Percentiles rank a stretch among this genome's conserved stretches.
Evolutionary conservation across 352 stramenopile genomes (phyloP).

Genomic region (Globisporangium uncinulatum): DNA sequence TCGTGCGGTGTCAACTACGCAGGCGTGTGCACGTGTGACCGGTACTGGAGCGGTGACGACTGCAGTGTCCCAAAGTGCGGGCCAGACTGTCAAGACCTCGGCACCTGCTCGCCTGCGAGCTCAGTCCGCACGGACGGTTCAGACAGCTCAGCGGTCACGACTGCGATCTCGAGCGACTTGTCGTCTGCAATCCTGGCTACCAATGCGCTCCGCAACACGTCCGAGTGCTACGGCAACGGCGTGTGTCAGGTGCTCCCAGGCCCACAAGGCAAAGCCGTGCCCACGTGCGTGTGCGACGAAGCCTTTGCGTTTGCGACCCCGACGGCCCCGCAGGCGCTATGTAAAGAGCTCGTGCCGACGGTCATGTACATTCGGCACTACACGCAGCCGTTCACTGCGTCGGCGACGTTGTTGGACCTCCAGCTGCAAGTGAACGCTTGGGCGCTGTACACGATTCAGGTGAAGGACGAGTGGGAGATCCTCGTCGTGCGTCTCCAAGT

Average conservation of each 20-base stretch:
- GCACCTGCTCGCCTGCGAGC: conserved; percentile 23
- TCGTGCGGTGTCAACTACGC: conserved; percentile 51
- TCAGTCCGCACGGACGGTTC: neutral
- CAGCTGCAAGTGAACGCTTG: conserved; percentile 41
- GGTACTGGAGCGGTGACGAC: conserved; percentile 70
- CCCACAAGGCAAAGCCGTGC: conserved; percentile 16
- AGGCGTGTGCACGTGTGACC: conserved; percentile 65
- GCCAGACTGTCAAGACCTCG: conserved; percentile 61
- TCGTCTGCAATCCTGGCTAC: conserved; percentile 12
- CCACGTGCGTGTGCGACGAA: conserved; percentile 58
- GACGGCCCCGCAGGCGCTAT: conserved; percentile 40
- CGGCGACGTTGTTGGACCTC: conserved; percentile 30
- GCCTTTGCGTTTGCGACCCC: conserved; percentile 50
- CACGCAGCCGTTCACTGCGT: conserved; percentile 32
- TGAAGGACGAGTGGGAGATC: conserved; percentile 57
- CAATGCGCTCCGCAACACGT: conserved; percentile 42
- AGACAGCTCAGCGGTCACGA: conserved; percentile 5
- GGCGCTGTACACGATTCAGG: conserved; percentile 53
- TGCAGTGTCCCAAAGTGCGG: conserved; percentile 70
- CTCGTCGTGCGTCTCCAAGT: conserved; percentile 40
- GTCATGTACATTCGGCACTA: conserved; percentile 62
- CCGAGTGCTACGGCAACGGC: conserved; percentile 73
- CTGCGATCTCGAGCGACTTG: conserved; percentile 1
- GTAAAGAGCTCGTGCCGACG: conserved; percentile 48
- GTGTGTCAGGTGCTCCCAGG: conserved; percentile 32